A percentile compares a stretch with the other conserved stretches of the same genome.
phyloP scores from a whole-genome alignment of 1,284 basidiomycete genomes.

The Kwoniella shivajii region DNA sequence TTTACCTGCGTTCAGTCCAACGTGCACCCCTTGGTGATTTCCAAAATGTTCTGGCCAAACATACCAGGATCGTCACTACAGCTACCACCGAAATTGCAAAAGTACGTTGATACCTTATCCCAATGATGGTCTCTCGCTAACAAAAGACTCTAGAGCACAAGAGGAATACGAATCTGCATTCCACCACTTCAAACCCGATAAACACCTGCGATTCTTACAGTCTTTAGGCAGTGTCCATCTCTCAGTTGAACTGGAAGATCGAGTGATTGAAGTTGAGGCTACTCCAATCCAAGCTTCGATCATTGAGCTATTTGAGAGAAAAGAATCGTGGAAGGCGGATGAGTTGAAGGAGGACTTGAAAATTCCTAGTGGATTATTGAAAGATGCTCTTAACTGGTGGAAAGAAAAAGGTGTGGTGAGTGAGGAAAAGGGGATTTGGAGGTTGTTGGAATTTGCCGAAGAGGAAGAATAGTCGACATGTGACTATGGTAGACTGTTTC shows the following conservation, averaged over 20 bases:
- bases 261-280: constrained; percentile 72
- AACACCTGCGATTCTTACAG: constrained; percentile 80
- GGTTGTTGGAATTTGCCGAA: constrained; percentile 63
- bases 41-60: constrained; percentile 88
- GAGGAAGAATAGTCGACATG: constrained; percentile 25
- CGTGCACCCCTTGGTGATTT: constrained; percentile 85
- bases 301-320: constrained; percentile 77
- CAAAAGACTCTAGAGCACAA: constrained; percentile 62
- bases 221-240: constrained; percentile 79
- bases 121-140: not conserved
- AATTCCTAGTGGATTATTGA: constrained; percentile 64
- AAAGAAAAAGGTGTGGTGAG: constrained; percentile 76
- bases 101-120: constrained; percentile 57
- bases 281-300: constrained; percentile 85
- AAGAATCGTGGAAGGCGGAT: constrained; percentile 58
- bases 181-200: constrained; percentile 81
- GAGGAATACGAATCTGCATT: constrained; percentile 75
- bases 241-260: constrained; percentile 76
- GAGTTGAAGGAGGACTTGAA: constrained; percentile 68
- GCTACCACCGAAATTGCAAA: constrained; percentile 79
- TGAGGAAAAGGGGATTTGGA: constrained; percentile 48
- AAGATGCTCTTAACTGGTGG: constrained; percentile 81
- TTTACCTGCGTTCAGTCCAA: constrained; percentile 59
- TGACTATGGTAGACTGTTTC: not conserved
- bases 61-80: constrained; percentile 70